Evolutionary conservation across 2,329 filamentous ascomycete genomes (phyloP).

Genomic region (Pestalotiopsis sp.): DNA sequence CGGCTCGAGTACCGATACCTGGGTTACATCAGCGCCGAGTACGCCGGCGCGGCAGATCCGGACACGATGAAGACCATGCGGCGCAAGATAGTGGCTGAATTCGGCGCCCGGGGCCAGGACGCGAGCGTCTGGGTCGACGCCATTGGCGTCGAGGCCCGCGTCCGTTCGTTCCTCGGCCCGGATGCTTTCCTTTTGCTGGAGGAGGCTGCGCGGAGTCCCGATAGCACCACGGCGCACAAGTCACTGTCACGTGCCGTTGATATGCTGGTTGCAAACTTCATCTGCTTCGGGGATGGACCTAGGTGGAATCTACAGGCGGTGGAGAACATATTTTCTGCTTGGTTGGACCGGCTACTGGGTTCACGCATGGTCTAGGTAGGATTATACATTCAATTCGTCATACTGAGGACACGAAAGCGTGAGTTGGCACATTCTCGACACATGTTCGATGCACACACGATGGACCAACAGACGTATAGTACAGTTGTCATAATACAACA

Average conservation of each 20-base stretch:
- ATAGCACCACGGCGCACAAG: neutral
- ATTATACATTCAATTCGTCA: neutral
- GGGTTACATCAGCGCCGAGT: conserved; percentile 17
- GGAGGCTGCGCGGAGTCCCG: conserved; percentile 12
- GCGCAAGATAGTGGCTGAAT: conserved; percentile 18
- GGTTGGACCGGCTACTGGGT: neutral
- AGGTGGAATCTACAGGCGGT: conserved; percentile 21
- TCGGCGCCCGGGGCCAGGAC: conserved; percentile 18
- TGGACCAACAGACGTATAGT: too few relatives aligned
- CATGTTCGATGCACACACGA: too few relatives aligned
- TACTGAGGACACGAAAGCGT: too few relatives aligned
- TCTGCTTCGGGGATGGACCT: conserved; percentile 31
- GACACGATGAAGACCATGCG: conserved; percentile 16
- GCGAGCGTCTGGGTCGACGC: conserved; percentile 22
- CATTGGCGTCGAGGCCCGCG: conserved; percentile 19
- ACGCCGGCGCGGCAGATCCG: conserved; percentile 11
- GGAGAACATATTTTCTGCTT: conserved; percentile 7
- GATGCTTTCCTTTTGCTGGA: conserved; percentile 12
- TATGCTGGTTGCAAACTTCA: conserved; percentile 23
- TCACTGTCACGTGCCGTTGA: conserved; percentile 17
- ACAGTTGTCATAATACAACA: too few relatives aligned
- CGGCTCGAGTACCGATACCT: conserved; percentile 23
- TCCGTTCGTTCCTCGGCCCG: conserved; percentile 1
- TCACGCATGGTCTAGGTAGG: neutral
- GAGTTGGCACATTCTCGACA: too few relatives aligned